Base-by-base conservation (phyloP, 2,329 filamentous ascomycete genomes). In the Dichotomopilus funicola region DNA sequence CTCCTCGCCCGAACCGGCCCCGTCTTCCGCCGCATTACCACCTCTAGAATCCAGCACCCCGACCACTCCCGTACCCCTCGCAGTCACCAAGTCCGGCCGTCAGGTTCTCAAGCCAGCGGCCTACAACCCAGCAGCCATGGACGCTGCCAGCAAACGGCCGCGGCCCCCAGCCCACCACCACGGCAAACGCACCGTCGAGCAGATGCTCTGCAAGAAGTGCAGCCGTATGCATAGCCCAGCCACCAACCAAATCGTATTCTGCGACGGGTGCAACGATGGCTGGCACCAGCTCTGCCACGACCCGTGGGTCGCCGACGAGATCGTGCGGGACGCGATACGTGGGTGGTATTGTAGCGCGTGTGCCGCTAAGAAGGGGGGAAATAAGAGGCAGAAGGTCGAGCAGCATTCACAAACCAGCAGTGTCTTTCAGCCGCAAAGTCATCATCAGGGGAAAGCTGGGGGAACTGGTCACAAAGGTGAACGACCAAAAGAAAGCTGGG, bases 281-380 rank as follows among this genome's bases (percentile, higher is more conserved):
- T 95, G 89, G 80, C 89, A 95, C 70, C 88, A 91, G 68, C 82
- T 83, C 64, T 95, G 89, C 65, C 89, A 95, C 68, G 80, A 88
- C 56, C 89, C 89, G 1, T 79, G 80, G 7, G 88, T 95, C 58
- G 77, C 79, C n/a, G 80, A 86, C 59, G 81, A 85, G 13, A 81
- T 87, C 19, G 80, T 91, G 47, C 77, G 78, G 38, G 79, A 88
- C 58, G 82, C 59, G 81, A 81, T 57, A 81, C 85, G 61, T 94
- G 89, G 88, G 81, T 83, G 65, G 94, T 89, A 65, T 72, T 72
- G 6, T 74, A 78, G 34, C 92, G 89, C 67, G 68, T 67, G 55
- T 71, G 66, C 47, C 80, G 75, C 68, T 75, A 70, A 49, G 74
- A 75, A 61, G 75, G 68, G 57, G 73, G 75, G 41, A 54, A 49